Percentiles rank a stretch among this genome's conserved stretches.
These are phyloP conservation scores for Zasmidium angulare DNA, from an alignment of 2,329 filamentous ascomycete genomes.

Conservation along the genomic window DNA sequence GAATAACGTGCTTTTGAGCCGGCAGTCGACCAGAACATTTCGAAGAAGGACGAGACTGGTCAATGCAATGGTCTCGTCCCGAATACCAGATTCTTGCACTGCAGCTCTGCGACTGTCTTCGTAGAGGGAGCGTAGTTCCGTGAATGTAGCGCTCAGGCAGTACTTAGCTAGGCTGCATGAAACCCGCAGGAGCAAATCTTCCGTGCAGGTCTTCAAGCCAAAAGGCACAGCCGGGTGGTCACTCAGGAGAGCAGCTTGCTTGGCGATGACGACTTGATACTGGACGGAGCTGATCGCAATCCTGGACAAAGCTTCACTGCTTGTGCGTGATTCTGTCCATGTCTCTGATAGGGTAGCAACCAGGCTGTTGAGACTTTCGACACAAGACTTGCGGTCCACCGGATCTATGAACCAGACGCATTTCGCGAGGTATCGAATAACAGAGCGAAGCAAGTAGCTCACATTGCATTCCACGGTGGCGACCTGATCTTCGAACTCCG, in stretches of 20 bases:
- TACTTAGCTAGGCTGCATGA: conserved; percentile 40
- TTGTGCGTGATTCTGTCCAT: neutral
- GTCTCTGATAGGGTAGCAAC: conserved; percentile 36
- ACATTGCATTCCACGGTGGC: neutral
- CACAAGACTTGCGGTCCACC: conserved; percentile 52
- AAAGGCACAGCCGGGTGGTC: conserved; percentile 27
- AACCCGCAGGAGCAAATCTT: conserved; percentile 35
- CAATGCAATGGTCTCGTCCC: conserved; percentile 42
- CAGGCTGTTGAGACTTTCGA: conserved; percentile 43
- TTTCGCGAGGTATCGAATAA: conserved; percentile 51
- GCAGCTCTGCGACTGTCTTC: conserved; percentile 44
- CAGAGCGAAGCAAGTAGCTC: conserved; percentile 41
- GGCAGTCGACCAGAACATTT: conserved; percentile 39
- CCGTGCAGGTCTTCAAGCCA: conserved; percentile 20
- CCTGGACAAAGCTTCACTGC: neutral
- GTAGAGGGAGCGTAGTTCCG: conserved; percentile 44
- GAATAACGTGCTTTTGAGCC: conserved; percentile 38
- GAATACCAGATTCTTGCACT: conserved; percentile 50
- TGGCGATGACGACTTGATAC: conserved; percentile 31
- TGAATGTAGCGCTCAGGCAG: conserved; percentile 23
- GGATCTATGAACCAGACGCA: conserved; percentile 55
- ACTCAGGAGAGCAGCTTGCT: conserved; percentile 36
- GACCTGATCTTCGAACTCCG: conserved; percentile 3
- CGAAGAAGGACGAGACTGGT: conserved; percentile 50
- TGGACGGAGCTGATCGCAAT: conserved; percentile 11